Evolutionary conservation across 306 rosid genomes (phyloP).

Genomic region (Mimosa pudica): DNA sequence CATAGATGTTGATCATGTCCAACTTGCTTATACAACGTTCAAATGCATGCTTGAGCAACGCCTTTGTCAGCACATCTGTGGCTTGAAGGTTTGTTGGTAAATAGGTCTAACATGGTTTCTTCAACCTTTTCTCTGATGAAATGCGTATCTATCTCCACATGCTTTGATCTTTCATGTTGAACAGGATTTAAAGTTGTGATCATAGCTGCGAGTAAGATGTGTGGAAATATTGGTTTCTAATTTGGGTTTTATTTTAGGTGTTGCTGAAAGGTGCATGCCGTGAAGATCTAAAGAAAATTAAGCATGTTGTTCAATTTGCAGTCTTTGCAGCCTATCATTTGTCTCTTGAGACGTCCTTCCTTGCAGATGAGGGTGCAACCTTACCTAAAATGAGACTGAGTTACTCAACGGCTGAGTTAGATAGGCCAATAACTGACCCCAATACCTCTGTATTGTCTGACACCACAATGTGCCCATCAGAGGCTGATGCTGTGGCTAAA

Average conservation of each 20-base stretch:
- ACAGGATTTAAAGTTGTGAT: neutral
- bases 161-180: too few species aligned
- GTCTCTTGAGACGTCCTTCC: constrained; percentile 96
- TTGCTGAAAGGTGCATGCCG: constrained; percentile 80
- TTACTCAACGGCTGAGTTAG: constrained; percentile 44
- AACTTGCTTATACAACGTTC: too few species aligned
- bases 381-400: constrained; percentile 70
- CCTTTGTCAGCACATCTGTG: too few species aligned
- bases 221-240: constrained; percentile 37
- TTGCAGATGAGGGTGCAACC: constrained; percentile 98
- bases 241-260: constrained; percentile 59
- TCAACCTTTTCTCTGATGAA: neutral
- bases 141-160: too few species aligned
- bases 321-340: constrained; percentile 98
- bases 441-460: constrained; percentile 41
- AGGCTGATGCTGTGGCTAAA: constrained; percentile 44
- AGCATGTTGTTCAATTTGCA: constrained; percentile 84
- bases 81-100: too few species aligned
- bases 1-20: too few species aligned
- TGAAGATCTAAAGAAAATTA: constrained; percentile 88
- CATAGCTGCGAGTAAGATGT: neutral
- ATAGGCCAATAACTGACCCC: constrained; percentile 46
- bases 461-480: constrained; percentile 44
- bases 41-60: too few species aligned
- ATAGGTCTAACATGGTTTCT: neutral